phyloP scores from a whole-genome alignment of 192 early-diverging fungal species.

The Coemansia sp. region DNA sequence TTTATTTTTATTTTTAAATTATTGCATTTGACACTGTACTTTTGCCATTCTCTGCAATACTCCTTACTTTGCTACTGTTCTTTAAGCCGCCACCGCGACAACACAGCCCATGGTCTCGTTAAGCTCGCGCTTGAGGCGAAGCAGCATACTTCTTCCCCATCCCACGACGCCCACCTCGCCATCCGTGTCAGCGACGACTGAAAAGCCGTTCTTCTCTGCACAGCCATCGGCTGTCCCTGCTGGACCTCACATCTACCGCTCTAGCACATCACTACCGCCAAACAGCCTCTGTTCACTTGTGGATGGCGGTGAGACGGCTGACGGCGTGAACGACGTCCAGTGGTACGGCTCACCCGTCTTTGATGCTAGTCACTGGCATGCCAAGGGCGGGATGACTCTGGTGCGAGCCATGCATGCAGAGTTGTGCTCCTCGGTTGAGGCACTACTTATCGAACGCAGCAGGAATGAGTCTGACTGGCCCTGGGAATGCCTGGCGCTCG shows the following conservation, averaged over 20 bases:
- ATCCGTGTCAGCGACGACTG: background rate
- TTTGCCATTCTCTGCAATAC: background rate
- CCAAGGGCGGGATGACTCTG: conserved; percentile 43
- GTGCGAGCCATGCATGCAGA: conserved; percentile 36
- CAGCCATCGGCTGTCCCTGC: background rate
- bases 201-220: background rate
- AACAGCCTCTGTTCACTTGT: background rate
- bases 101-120: conserved; percentile 4
- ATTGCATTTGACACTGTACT: conserved; percentile 3
- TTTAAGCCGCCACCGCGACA: background rate
- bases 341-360: conserved; percentile 52
- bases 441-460: conserved; percentile 24
- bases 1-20: background rate
- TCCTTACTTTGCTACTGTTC: background rate
- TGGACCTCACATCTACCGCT: background rate
- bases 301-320: background rate
- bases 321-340: conserved; percentile 7
- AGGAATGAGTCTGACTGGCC: conserved; percentile 26
- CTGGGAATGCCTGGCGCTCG: conserved; percentile 34
- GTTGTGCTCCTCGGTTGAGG: conserved; percentile 25
- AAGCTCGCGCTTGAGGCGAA: conserved; percentile 13
- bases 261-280: conserved; percentile 2
- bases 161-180: conserved; percentile 9
- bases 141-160: background rate
- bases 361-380: conserved; percentile 41